These are phyloP conservation scores for Leishmania braziliensis DNA, from an alignment of 208 protist species.

Conservation along the genomic window DNA sequence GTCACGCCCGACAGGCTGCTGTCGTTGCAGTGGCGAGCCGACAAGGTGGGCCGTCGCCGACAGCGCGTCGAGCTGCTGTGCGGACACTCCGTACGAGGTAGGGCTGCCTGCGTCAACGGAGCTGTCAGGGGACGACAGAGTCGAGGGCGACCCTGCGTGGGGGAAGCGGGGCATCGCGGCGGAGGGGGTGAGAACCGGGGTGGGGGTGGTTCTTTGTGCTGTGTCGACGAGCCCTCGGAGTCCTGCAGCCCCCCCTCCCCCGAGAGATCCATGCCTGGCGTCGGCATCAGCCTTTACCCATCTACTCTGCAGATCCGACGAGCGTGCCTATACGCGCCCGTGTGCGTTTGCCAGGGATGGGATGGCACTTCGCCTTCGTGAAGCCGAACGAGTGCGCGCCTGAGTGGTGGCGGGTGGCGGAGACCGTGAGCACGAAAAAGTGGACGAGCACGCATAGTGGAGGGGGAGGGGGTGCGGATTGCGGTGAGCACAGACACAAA, in stretches of 20 bases:
- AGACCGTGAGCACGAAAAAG: background rate
- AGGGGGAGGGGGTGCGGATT: background rate
- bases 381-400: background rate
- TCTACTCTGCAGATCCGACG: background rate
- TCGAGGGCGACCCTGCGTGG: background rate
- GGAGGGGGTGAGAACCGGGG: background rate
- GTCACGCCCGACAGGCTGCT: constrained; percentile 36
- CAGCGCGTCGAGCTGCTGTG: constrained; percentile 51
- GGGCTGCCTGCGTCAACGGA: background rate
- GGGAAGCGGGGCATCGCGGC: background rate
- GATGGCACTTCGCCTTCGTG: background rate
- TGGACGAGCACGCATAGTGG: background rate
- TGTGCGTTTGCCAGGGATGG: background rate
- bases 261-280: background rate
- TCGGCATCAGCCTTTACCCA: background rate
- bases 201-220: background rate
- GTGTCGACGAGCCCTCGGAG: constrained; percentile 2
- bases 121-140: background rate
- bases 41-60: constrained; percentile 65
- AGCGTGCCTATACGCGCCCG: background rate
- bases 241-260: constrained; percentile 3
- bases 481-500: too few species aligned
- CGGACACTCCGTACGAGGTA: constrained; percentile 25
- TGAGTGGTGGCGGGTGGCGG: background rate
- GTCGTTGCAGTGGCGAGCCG: constrained; percentile 65